These are phyloP conservation scores for Globisporangium cylindrosporum DNA, from an alignment of 352 stramenopile species.

Conservation along the genomic window DNA sequence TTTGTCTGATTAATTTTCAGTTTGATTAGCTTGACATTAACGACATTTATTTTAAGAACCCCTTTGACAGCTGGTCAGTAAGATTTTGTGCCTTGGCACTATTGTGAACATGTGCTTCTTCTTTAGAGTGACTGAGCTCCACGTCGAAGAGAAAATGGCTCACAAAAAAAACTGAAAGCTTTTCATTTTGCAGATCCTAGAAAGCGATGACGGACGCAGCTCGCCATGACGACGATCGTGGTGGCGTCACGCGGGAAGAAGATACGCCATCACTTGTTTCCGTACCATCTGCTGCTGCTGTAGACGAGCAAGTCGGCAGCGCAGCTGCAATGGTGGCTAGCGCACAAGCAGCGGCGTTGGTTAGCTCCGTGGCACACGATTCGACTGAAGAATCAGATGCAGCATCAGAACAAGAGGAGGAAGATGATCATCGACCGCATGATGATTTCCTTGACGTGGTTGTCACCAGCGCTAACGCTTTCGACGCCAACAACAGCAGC, in stretches of 20 bases:
- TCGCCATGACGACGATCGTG: constrained; percentile 1
- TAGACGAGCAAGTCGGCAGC: background rate
- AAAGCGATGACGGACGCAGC: background rate
- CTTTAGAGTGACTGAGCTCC: background rate
- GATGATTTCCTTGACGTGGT: constrained; percentile 56
- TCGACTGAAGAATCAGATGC: background rate
- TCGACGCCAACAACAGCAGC: constrained; percentile 4
- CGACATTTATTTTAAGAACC: background rate
- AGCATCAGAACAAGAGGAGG: constrained; percentile 7
- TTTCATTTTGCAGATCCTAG: background rate
- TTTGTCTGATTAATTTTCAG: background rate
- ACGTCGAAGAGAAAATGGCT: constrained; percentile 5
- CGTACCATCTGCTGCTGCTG: background rate
- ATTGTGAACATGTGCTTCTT: background rate
- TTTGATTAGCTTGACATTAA: background rate
- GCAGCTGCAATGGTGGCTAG: background rate
- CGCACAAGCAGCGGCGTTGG: background rate
- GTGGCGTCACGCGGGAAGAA: background rate
- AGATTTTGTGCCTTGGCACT: background rate
- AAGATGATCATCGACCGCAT: constrained; percentile 16
- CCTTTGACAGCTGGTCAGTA: background rate
- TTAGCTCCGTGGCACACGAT: background rate
- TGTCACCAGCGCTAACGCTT: constrained; percentile 57
- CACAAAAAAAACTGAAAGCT: constrained; percentile 4
- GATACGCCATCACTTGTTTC: background rate